phyloP scores from a whole-genome alignment of 192 early-diverging fungal species.

The Linnemannia exigua region DNA sequence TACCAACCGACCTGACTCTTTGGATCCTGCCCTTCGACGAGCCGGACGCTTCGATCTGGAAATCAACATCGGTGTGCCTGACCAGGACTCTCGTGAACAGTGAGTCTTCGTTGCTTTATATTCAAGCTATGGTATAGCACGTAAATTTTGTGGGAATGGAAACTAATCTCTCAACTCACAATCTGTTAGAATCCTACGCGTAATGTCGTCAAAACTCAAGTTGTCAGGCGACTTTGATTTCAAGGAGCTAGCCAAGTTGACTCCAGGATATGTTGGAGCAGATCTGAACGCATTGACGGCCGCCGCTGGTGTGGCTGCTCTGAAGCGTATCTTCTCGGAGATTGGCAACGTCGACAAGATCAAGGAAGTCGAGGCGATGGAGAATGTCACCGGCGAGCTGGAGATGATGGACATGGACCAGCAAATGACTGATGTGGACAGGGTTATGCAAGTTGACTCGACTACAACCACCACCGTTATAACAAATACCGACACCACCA shows the following conservation, averaged over 20 bases:
- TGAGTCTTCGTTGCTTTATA: conserved; percentile 52
- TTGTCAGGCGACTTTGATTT: conserved; percentile 90
- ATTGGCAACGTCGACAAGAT: conserved; percentile 55
- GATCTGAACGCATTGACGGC: conserved; percentile 93
- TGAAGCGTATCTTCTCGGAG: conserved; percentile 81
- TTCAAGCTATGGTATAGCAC: not conserved
- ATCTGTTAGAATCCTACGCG: conserved; percentile 75
- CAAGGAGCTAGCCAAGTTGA: conserved; percentile 85
- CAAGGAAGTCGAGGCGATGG: conserved; percentile 28
- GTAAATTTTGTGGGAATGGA: not conserved
- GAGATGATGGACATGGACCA: conserved; percentile 60
- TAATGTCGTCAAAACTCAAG: conserved; percentile 82
- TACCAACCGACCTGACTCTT: conserved; percentile 97
- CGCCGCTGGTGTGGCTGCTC: conserved; percentile 92
- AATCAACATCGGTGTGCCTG: conserved; percentile 97
- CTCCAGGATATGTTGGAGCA: conserved; percentile 98
- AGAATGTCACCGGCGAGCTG: conserved; percentile 29
- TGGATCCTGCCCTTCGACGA: conserved; percentile 95
- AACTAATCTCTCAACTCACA: not conserved
- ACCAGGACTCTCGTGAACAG: conserved; percentile 88
- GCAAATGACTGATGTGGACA: conserved; percentile 10
- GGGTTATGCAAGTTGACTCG: conserved; percentile 17
- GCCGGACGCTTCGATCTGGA: conserved; percentile 98
- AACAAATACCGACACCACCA: conserved; percentile 31
- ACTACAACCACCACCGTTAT: conserved; percentile 24